Evolutionary conservation across 352 stramenopile genomes (phyloP).

Genomic region (Peronospora belbahrii): DNA sequence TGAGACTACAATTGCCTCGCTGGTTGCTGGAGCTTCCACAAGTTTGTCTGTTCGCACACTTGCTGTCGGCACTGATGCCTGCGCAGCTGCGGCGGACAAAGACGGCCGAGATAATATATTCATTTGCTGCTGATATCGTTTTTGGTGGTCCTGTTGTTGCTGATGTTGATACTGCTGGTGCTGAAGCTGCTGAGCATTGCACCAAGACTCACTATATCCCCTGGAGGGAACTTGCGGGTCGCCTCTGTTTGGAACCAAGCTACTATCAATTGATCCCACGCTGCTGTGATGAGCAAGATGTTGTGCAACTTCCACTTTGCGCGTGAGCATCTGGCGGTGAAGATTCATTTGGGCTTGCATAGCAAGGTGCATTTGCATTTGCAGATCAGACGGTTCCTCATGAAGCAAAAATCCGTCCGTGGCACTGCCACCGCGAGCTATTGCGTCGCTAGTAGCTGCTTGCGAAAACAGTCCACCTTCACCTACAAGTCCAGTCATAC

Average conservation of each 20-base stretch:
- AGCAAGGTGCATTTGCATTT: constrained; percentile 79
- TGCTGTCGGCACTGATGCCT: constrained; percentile 7
- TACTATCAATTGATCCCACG: constrained; percentile 16
- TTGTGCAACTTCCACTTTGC: constrained; percentile 78
- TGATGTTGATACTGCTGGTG: constrained; percentile 16
- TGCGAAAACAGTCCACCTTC: constrained; percentile 17
- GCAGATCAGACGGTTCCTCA: constrained; percentile 51
- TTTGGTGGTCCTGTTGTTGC: constrained; percentile 15
- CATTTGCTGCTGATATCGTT: constrained; percentile 20
- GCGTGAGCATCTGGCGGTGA: constrained; percentile 81
- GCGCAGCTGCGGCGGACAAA: constrained; percentile 14
- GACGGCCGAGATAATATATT: constrained; percentile 12
- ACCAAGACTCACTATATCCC: constrained; percentile 12
- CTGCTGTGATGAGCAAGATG: constrained; percentile 33
- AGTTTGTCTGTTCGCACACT: constrained; percentile 5
- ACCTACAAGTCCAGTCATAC: constrained; percentile 21
- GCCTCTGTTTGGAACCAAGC: constrained; percentile 9
- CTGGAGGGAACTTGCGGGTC: constrained; percentile 5
- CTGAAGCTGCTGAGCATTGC: constrained; percentile 18
- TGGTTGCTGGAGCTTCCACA: not conserved
- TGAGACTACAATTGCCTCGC: constrained; percentile 7
- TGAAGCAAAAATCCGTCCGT: constrained; percentile 51
- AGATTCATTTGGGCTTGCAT: constrained; percentile 87
- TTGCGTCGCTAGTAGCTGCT: constrained; percentile 28
- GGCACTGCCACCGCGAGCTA: constrained; percentile 11